phyloP scores from a whole-genome alignment of 2,329 filamentous ascomycete genomes.

The Fusarium coffeatum region DNA sequence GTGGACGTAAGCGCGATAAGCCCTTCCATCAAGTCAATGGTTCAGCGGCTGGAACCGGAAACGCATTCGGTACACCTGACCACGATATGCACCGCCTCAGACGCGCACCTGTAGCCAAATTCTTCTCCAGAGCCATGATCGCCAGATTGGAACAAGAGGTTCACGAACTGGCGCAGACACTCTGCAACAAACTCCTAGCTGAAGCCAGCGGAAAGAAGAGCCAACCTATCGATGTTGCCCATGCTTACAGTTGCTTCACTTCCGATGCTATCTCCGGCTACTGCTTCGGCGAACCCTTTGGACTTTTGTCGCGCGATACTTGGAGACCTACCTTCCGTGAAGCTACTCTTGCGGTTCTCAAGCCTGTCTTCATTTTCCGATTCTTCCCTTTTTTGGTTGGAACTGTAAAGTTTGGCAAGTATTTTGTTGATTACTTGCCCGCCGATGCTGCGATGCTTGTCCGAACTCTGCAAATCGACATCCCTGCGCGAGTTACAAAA shows the following conservation, averaged over 20 bases:
- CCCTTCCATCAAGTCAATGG: conserved; percentile 17
- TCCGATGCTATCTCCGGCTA: conserved; percentile 21
- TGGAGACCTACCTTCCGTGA: conserved; percentile 23
- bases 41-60: conserved; percentile 8
- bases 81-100: conserved; percentile 15
- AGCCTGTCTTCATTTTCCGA: conserved; percentile 18
- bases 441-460: conserved; percentile 9
- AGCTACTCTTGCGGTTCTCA: conserved; percentile 20
- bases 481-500: conserved; percentile 9
- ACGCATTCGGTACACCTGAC: conserved; percentile 10
- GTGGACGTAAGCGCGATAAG: conserved; percentile 25
- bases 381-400: conserved; percentile 17
- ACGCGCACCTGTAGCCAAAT: conserved; percentile 13
- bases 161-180: conserved; percentile 8
- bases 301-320: neutral
- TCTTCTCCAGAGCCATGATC: conserved; percentile 27
- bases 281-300: conserved; percentile 24
- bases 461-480: conserved; percentile 10
- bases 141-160: conserved; percentile 4
- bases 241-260: conserved; percentile 19
- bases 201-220: neutral
- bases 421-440: neutral
- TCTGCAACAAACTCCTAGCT: conserved; percentile 5
- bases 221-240: neutral
- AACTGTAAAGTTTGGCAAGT: conserved; percentile 11